Evolutionary conservation across 805 yeast genomes (phyloP), one percentile per base, ranked within the genome.

Genomic region (Wickerhamomyces silvicola): DNA sequence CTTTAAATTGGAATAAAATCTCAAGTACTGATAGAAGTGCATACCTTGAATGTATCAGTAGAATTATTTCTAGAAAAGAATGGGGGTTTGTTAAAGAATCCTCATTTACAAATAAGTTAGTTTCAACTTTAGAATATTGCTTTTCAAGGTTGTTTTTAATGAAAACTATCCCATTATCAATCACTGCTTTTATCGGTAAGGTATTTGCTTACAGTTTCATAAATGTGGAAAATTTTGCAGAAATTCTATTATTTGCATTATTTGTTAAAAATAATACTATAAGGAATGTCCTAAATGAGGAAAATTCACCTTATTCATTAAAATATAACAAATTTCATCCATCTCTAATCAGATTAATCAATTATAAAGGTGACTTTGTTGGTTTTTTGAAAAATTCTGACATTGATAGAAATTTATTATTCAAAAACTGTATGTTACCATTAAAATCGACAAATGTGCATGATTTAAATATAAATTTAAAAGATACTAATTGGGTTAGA

Each of bases 191-290:
- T 39, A 61, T 73, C 16, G 84, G 84, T 2, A 78, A 78, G 50
- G 63, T 74, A 3, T 75, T 77, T 55, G 79, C 81, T 1, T 66
- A 66, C 45, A 48, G 72, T 10, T 78, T 67, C 38, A 65, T 70
- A 43, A 50, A 64, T 33, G 45, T 78, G 4, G 70, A 71, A 1
- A 54, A 66, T 12, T 72, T 74, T 11, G 64, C 74, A 13, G 59
- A 59, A 28, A 75, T 80, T 2, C 50, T 78, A 23, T 48, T 76
- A 27, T 78, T 78, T 41, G 48, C 77, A 14, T 54, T 78, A 25
- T 75, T 72, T 44, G 70, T 76, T 27, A 75, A 74, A 48, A 70
- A 72, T 39, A 46, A 53, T 24, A 54, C 66, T 7, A 60, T 70
- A 34, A 68, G 63, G 18, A 37, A 35, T 11, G 35, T 51, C 15